Percentiles rank a stretch among this genome's conserved stretches.
phyloP scores from a whole-genome alignment of 2,329 filamentous ascomycete genomes.

The Rutstroemia sp. region DNA sequence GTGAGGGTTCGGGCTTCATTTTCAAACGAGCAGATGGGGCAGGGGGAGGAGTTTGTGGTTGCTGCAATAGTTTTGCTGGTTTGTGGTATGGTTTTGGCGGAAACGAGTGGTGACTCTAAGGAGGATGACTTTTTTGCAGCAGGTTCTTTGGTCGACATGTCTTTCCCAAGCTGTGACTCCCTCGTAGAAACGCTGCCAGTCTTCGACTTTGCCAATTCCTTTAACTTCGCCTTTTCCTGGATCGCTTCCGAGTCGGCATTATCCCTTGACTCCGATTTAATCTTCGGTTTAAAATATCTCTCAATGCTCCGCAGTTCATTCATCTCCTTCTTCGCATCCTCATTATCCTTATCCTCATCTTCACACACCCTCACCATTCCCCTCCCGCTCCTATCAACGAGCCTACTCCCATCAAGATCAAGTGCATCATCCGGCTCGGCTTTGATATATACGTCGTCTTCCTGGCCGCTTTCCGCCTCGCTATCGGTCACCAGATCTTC shows the following conservation, averaged over 20 bases:
- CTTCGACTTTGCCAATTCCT: background rate
- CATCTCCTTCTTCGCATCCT: constrained; percentile 54
- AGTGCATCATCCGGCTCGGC: constrained; percentile 44
- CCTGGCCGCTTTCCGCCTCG: constrained; percentile 38
- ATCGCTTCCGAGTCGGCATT: background rate
- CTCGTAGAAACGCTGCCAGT: background rate
- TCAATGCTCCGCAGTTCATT: constrained; percentile 52
- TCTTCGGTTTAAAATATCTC: background rate
- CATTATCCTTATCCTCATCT: constrained; percentile 53
- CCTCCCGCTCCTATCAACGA: constrained; percentile 59
- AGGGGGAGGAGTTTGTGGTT: constrained; percentile 26
- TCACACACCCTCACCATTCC: constrained; percentile 69
- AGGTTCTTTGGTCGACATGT: background rate
- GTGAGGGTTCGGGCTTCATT: constrained; percentile 49
- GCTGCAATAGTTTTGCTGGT: background rate
- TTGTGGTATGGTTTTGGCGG: background rate
- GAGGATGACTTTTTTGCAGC: background rate
- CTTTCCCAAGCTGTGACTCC: background rate
- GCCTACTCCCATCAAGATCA: constrained; percentile 55
- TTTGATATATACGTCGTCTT: constrained; percentile 39
- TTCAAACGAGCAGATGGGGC: constrained; percentile 57
- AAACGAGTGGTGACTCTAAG: too few relatives aligned
- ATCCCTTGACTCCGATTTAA: background rate
- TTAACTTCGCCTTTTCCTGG: background rate
- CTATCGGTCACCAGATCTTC: constrained; percentile 36